Percentiles rank a stretch among this genome's conserved stretches.
Evolutionary conservation across 257 asterid genomes (phyloP).

Genomic region (Przewalskia tangutica): DNA sequence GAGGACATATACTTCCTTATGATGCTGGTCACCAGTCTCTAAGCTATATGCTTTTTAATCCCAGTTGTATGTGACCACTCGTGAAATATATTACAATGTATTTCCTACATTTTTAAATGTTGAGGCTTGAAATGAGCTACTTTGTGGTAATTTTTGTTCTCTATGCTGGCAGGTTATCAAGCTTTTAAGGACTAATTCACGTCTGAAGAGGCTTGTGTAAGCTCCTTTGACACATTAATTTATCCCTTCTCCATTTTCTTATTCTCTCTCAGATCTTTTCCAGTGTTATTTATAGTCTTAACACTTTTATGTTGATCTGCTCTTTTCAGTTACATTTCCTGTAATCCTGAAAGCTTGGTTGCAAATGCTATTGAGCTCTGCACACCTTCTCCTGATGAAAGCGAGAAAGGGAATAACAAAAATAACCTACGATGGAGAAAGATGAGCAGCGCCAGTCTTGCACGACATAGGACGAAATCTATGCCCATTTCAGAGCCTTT

Average conservation of each 20-base stretch:
- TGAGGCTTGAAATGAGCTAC: not conserved
- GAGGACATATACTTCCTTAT: not conserved
- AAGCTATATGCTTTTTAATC: not conserved
- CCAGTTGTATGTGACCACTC: not conserved
- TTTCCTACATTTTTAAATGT: not conserved
- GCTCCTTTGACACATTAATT: slow-evolving; percentile 16
- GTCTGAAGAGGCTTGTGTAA: slow-evolving; percentile 85
- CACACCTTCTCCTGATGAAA: slow-evolving; percentile 67
- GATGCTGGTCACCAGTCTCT: not conserved
- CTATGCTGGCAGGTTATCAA: slow-evolving; percentile 63
- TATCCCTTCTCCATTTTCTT: not conserved
- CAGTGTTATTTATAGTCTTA: not conserved
- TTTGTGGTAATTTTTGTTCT: not conserved
- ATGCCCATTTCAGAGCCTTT: slow-evolving; percentile 95
- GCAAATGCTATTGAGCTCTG: slow-evolving; percentile 99
- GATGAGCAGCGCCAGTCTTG: slow-evolving; percentile 83
- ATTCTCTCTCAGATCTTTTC: not conserved
- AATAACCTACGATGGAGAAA: slow-evolving; percentile 79
- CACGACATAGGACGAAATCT: slow-evolving; percentile 84
- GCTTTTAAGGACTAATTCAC: slow-evolving; percentile 76
- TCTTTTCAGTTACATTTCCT: slow-evolving; percentile 78
- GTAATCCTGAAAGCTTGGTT: slow-evolving; percentile 94
- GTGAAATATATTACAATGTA: not conserved
- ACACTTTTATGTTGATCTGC: slow-evolving; percentile 4
- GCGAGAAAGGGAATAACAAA: slow-evolving; percentile 49